Conservation (phyloP, 2,329 filamentous ascomycete genomes). For the Shiraia sp. region DNA sequence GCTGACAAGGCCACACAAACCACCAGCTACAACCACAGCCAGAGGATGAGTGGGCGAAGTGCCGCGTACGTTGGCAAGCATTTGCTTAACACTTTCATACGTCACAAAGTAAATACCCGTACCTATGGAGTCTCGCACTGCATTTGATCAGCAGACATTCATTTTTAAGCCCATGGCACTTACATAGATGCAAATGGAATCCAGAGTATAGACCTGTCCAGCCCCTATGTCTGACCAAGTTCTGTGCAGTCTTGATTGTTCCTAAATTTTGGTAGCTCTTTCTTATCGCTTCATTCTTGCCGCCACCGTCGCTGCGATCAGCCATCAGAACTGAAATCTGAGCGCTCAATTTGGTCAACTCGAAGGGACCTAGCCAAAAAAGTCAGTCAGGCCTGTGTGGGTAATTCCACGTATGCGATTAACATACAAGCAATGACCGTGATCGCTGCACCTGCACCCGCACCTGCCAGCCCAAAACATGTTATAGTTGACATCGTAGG, state of each 20-base stretch:
- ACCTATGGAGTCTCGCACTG: slow-evolving; percentile 80
- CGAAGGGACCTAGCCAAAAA: slow-evolving; percentile 68
- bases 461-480: slow-evolving; percentile 78
- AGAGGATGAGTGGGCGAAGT: slow-evolving; percentile 76
- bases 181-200: slow-evolving; percentile 76
- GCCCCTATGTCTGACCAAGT: slow-evolving; percentile 76
- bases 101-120: slow-evolving; percentile 88
- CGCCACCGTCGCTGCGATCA: slow-evolving; percentile 56
- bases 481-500: slow-evolving; percentile 73
- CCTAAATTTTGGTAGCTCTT: slow-evolving; percentile 76
- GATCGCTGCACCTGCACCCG: slow-evolving; percentile 77
- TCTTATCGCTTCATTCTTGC: slow-evolving; percentile 42
- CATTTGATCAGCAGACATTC: slow-evolving; percentile 14
- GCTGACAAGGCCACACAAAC: slow-evolving; percentile 79
- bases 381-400: slow-evolving; percentile 11
- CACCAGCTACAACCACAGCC: slow-evolving; percentile 77
- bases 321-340: slow-evolving; percentile 82
- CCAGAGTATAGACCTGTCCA: slow-evolving; percentile 77
- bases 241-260: slow-evolving; percentile 74
- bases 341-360: slow-evolving; percentile 85
- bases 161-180: slow-evolving; percentile 34
- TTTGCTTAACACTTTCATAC: slow-evolving; percentile 83
- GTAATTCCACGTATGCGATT: background rate
- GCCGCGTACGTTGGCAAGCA: slow-evolving; percentile 75
- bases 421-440: slow-evolving; percentile 72